phyloP scores from a whole-genome alignment of 1,284 basidiomycete species.

The Heterobasidion irregulare region DNA sequence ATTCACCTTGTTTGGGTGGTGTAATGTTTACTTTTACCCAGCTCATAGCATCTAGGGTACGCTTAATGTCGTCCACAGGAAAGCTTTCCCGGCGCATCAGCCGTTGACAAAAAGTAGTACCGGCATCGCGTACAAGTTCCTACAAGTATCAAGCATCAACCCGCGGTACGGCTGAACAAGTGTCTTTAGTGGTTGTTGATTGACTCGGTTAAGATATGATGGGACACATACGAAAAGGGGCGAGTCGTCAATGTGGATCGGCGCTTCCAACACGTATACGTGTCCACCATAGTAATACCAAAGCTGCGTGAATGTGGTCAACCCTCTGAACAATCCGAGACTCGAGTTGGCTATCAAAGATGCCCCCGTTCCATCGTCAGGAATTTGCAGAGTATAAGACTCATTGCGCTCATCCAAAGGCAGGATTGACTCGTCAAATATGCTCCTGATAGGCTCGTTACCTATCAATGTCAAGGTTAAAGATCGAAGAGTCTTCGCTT shows the following conservation, averaged over 20 bases:
- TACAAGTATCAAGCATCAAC: conserved; percentile 74
- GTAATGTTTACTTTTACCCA: conserved; percentile 63
- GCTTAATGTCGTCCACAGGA: conserved; percentile 56
- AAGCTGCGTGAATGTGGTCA: conserved; percentile 79
- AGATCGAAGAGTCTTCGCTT: conserved; percentile 19
- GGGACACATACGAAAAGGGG: conserved; percentile 5
- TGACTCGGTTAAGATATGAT: not conserved
- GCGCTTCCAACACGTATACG: conserved; percentile 56
- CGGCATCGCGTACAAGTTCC: conserved; percentile 40
- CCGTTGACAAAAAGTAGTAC: not conserved
- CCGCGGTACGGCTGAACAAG: conserved; percentile 61
- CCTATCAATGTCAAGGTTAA: conserved; percentile 34
- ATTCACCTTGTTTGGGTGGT: not conserved
- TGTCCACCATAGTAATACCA: conserved; percentile 44
- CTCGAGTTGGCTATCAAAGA: conserved; percentile 62
- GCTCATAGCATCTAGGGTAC: conserved; percentile 82
- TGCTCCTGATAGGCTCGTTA: conserved; percentile 20
- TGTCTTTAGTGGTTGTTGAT: not conserved
- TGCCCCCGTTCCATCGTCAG: conserved; percentile 50
- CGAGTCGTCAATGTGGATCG: conserved; percentile 42
- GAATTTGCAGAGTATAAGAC: conserved; percentile 39
- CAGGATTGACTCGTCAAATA: conserved; percentile 48
- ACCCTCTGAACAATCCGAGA: conserved; percentile 71
- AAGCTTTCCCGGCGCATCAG: conserved; percentile 35
- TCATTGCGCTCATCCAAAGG: conserved; percentile 40